Conservation (phyloP, 2,329 filamentous ascomycete genomes). For the Paraconiothyrium sp. region DNA sequence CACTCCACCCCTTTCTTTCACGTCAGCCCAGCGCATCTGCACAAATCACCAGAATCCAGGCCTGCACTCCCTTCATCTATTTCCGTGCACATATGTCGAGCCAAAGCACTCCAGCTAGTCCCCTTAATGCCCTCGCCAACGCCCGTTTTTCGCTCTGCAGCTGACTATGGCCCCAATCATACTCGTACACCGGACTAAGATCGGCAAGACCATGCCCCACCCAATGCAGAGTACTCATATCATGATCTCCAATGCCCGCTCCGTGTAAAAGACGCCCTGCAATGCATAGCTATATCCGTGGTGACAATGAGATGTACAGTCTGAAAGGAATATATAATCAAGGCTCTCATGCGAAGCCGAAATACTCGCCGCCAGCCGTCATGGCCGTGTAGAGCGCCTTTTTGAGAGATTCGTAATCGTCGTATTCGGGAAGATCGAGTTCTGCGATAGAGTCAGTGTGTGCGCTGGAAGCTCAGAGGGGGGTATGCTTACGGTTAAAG, state of each 20-base stretch:
- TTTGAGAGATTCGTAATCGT: conserved; percentile 90
- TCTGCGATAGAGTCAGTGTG: conserved; percentile 67
- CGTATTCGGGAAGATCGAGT: conserved; percentile 97
- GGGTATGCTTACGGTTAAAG: conserved; percentile 87
- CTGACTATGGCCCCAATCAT: neutral
- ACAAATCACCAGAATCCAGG: conserved; percentile 23
- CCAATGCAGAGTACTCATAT: conserved; percentile 12
- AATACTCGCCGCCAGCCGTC: conserved; percentile 96
- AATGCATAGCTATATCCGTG: conserved; percentile 17
- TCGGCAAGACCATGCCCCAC: conserved; percentile 10
- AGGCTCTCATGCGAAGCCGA: conserved; percentile 83
- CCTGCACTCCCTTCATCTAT: conserved; percentile 42
- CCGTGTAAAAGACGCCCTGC: conserved; percentile 17
- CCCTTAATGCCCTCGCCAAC: neutral
- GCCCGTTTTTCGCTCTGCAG: conserved; percentile 4
- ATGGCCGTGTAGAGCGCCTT: conserved; percentile 93
- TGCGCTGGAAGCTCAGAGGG: neutral
- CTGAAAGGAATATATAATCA: conserved; percentile 8
- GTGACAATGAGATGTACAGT: conserved; percentile 12
- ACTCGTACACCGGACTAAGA: conserved; percentile 11
- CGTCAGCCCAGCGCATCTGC: neutral
- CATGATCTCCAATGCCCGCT: conserved; percentile 4
- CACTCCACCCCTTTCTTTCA: neutral
- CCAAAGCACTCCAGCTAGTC: conserved; percentile 3
- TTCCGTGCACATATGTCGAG: conserved; percentile 13